Evolutionary conservation across 176 grass and related monocot genomes (phyloP), one percentile per base, ranked within the genome.

Genomic region (Bothriochloa decipiens): DNA sequence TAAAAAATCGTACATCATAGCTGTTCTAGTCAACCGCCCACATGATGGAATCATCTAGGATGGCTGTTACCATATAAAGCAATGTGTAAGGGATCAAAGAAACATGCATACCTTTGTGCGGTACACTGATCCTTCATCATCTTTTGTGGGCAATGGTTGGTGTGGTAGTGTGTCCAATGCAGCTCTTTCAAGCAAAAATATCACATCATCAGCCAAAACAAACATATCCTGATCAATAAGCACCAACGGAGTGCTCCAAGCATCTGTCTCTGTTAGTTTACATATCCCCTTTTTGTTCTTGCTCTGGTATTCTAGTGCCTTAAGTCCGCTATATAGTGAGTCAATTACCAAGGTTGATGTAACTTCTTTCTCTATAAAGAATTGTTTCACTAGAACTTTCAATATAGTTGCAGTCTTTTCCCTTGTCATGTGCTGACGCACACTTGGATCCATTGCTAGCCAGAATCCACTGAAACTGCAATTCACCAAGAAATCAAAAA

Each of bases 321-420:
- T 97, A 36, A 94, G 70, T 72, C 91, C 94, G 0, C 87, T 94
- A 84, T 91, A 86, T 32, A 97, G 87, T 42, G 94, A 89, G 67
- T 97, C 94, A 81, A 94, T 94, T 35, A 97, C 91, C 85, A 97
- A 91, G 63, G 94, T 97, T 65, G 94, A 96, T n/a, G 94, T 91
- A 68, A 96, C 91, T 80, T 96, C 94, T 80, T 96, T 96, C 67
- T 96, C 91, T 68, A 93, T 85, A 70, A 93, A 96, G 68, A 93
- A 96, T 52, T 96, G 78, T 73, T 96, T 96, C 40, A 93, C 94
- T 23, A 96, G 70, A 74, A 83, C 73, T 84, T 89, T 96, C 66
- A 96, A 53, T 83, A 96, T 68, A 55, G 81, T 86, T 23, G 89
- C 91, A 27, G 73, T 87, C 36, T 87, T 92, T 61, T 96, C 91